Evolutionary conservation across 441 rosid species (phyloP), one percentile per base, ranked within the genome.

Genomic region (Jatropha podagrica): DNA sequence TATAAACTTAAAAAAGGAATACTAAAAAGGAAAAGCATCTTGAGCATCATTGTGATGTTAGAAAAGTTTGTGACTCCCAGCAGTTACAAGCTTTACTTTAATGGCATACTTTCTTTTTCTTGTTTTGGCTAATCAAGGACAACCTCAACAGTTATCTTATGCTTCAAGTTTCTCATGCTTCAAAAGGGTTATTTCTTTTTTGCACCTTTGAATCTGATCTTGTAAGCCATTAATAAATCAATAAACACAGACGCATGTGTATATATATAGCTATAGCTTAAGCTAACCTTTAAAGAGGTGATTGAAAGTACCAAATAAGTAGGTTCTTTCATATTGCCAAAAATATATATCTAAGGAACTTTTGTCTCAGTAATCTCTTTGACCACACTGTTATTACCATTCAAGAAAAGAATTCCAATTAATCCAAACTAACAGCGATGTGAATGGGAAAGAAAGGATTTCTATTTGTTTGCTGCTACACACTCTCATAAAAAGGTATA

Each of bases 121-220:
- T 85, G 86, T 84, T 81, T 81, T 77, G 89, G 86, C 88, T 80
- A 83, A 87, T 87, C 86, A 79, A 73, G 23, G 60, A 68, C 61
- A 77, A 75, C 68, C 73, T 71, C 74, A 67, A 72, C 38, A 70
- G 76, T 61, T 81, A 69, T 80, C 83, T 85, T 85, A 72, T 60
- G 59, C 83, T 70, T 10, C 69, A 83, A 82, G 83, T 76, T 80
- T 83, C 68, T 27, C 48, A 23, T 74, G 18, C 63, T 74, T 61
- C 32, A 79, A 83, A 80, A 83, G 80, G 76, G 46, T 59, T 2
- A 46, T 75, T 79, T 81, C 72, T 72, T 86, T 84, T 38, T 20
- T 7, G 48, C 74, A 10, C 8, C 84, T 82, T 86, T 82, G 85
- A 84, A 85, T 86, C 84, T 75, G 59, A 81, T 85, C 87, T 69